Conservation (phyloP, 371 early-diverging fungal species). For the Mortierella sp. region DNA sequence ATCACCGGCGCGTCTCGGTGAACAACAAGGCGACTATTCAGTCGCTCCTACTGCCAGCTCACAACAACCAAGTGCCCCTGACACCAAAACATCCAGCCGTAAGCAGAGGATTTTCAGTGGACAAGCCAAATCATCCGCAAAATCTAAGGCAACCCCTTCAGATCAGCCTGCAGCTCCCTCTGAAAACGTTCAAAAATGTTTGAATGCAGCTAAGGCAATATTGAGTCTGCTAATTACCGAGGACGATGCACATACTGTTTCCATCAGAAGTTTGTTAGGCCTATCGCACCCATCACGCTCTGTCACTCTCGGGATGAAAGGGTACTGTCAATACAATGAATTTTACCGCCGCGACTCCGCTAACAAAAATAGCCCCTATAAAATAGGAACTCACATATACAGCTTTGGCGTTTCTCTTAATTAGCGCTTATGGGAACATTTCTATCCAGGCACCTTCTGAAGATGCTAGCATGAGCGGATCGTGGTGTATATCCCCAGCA, state of each 20-base stretch:
- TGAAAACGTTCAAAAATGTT: slow-evolving; percentile 67
- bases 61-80: background rate
- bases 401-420: slow-evolving; percentile 11
- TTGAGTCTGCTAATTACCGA: slow-evolving; percentile 55
- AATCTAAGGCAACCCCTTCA: slow-evolving; percentile 44
- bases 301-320: slow-evolving; percentile 70
- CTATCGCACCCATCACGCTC: slow-evolving; percentile 36
- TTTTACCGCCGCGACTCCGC: no score
- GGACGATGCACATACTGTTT: slow-evolving; percentile 30
- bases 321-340: no score
- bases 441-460: slow-evolving; percentile 66
- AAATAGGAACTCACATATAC: background rate
- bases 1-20: slow-evolving; percentile 16
- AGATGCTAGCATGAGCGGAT: slow-evolving; percentile 46
- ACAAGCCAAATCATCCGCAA: slow-evolving; percentile 30
- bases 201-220: slow-evolving; percentile 61
- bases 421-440: slow-evolving; percentile 64
- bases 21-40: slow-evolving; percentile 12
- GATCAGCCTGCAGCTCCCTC: slow-evolving; percentile 59
- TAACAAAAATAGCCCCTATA: no score
- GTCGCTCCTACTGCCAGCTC: background rate
- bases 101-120: slow-evolving; percentile 35
- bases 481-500: slow-evolving; percentile 74
- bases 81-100: background rate
- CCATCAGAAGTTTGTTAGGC: slow-evolving; percentile 40